Percentiles rank a stretch among this genome's conserved stretches.
phyloP scores from a whole-genome alignment of 192 early-diverging fungal genomes.

The Chytriomyces confervae region DNA sequence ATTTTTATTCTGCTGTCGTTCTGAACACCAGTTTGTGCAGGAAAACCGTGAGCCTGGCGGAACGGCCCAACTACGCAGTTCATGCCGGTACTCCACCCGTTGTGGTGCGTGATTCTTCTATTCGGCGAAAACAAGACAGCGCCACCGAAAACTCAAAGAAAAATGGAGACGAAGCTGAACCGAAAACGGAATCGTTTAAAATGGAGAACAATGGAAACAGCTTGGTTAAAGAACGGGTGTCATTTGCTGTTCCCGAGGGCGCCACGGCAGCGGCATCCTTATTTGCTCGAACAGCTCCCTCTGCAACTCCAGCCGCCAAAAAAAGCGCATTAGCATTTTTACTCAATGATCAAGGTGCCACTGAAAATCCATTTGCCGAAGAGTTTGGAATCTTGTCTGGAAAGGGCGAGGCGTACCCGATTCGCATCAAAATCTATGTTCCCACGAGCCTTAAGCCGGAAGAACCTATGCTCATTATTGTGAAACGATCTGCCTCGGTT shows the following conservation, averaged over 20 bases:
- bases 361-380: conserved; percentile 52
- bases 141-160: too few relatives aligned
- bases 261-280: conserved; percentile 4
- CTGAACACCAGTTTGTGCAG: too few relatives aligned
- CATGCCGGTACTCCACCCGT: not conserved
- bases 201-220: not conserved
- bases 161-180: too few relatives aligned
- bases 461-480: conserved; percentile 64
- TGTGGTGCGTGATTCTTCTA: not conserved
- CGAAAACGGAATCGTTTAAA: not conserved
- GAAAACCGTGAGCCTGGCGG: not conserved
- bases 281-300: not conserved
- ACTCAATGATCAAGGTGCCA: conserved; percentile 42
- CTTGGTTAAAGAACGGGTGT: conserved; percentile 10
- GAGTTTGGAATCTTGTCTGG: conserved; percentile 52
- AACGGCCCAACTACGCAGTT: not conserved
- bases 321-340: conserved; percentile 44
- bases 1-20: too few relatives aligned
- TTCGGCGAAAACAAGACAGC: too few relatives aligned
- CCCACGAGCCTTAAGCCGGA: conserved; percentile 42
- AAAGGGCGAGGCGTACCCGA: conserved; percentile 49
- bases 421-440: conserved; percentile 50
- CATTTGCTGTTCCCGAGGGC: conserved; percentile 25
- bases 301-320: conserved; percentile 33
- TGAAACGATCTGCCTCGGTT: conserved; percentile 80